Base-by-base conservation (phyloP, 129 eudicot genomes). In the Chrysanthemum makinoi region DNA sequence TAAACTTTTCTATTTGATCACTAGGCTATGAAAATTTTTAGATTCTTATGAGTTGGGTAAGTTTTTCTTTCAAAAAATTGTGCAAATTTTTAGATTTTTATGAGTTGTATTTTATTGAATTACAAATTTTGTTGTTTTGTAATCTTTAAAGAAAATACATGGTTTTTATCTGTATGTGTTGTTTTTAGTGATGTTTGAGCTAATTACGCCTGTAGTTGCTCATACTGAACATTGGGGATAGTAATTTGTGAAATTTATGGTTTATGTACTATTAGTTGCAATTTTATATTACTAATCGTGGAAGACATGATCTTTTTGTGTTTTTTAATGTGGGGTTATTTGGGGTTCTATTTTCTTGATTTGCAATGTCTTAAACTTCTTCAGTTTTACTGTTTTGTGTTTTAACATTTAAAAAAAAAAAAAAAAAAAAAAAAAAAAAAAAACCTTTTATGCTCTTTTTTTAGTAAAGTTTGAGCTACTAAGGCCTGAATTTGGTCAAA, bases 221-320 rank as follows among this genome's bases (percentile, higher is more conserved):
- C 33, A 15, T 72, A 52, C 44, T 35, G 51, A 60, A 59, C 65
- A 75, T 57, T 78, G 75, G 47, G 65, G 26, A 44, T 33, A 30
- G 58, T 49, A 50, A 8, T 50, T 30, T 65, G 63, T 78, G 43
- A 26, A 33, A 65, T 64, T 51, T n/a, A 44, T 64, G 74, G 18
- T 19, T 59, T 22, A 14, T 59, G 68, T 49, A 20, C 19, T 67
- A 44, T 59, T 75, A 24, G 22, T 69, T 55, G 7, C 56, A 44
- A 65, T 18, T 35, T 65, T 17, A 2, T 24, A 43, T 65, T 16
- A 13, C 56, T 52, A 11, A 53, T 17, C 11, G 33, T 9, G 10
- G 20, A 56, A 49, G 68, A 19, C 49, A 56, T 66, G 24, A 43
- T 62, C 44, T 61, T 50, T 80, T 28, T 53, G 39, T 43, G 50